Base-by-base conservation (phyloP, 331 rosid genomes). In the Arachis monticola region DNA sequence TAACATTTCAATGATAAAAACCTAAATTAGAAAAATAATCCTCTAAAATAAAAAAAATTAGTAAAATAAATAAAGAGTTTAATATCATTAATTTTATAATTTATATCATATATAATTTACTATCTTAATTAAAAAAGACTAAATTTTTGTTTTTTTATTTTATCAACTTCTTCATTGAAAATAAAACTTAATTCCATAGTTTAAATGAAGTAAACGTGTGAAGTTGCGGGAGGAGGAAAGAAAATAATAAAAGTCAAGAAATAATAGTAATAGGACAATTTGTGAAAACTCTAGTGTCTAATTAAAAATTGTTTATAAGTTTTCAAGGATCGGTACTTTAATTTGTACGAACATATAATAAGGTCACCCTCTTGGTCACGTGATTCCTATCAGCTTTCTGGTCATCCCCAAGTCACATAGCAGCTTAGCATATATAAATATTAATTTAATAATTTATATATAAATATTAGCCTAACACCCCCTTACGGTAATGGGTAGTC, bases 361-460 rank as follows among this genome's bases (percentile, higher is more conserved):
- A 35, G 22, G 45, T 53, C 17, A 55, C n/a, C 41, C 38, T 10
- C 8, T 8, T 8, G 51, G 62, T 82, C 86, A 82, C 83, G 83
- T 82, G 83, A 35, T 35, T 35, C 40, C 66, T 7, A 42, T 51
- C 50, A 30, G 40, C 76, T 69, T 62, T 17, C 64, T 2, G 60
- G 69, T 67, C 79, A 67, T 35, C 47, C 31, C 79, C 64, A 9
- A 61, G 64, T 73, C 64, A 70, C 46, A 58, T 10, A 1, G 46
- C 71, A 64, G 56, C 70, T 57, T 11, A 30, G 11, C 3, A 3
- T 17, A 3, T 35, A 35, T 35, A 35, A 35, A 67, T 0, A 22
- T 22, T 59, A 3, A 27, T 8, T 2, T 59, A 35, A 35, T 35
- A 2, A 6, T 1, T 2, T 5, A 35, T 61, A n/a, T 31, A 5